Conservation (phyloP, 495 filamentous ascomycete species). For the Mycothermus thermophilus region DNA sequence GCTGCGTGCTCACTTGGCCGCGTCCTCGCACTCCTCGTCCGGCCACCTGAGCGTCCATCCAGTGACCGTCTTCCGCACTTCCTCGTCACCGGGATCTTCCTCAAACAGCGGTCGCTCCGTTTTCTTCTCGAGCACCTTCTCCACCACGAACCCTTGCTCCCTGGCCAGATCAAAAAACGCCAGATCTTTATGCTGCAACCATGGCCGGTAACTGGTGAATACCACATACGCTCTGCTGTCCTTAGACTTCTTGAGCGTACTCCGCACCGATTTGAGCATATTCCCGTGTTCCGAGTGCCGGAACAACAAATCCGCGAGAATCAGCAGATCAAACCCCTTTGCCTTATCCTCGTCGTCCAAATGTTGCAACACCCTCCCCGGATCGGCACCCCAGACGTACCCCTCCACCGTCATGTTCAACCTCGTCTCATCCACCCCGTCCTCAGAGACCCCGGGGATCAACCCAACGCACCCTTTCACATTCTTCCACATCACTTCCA, state of each 20-base stretch:
- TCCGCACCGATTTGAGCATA: constrained; percentile 53
- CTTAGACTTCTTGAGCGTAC: constrained; percentile 41
- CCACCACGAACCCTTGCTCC: constrained; percentile 53
- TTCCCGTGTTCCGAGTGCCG: constrained; percentile 72
- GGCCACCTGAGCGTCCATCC: constrained; percentile 55
- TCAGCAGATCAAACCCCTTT: constrained; percentile 57
- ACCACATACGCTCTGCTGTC: constrained; percentile 64
- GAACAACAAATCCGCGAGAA: constrained; percentile 82
- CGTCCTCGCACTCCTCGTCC: constrained; percentile 9
- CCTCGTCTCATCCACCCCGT: constrained; percentile 10
- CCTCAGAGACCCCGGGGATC: constrained; percentile 1
- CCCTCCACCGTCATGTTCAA: constrained; percentile 44
- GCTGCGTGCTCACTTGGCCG: neutral
- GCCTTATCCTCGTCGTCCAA: constrained; percentile 14
- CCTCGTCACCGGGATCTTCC: constrained; percentile 67
- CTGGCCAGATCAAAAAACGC: constrained; percentile 67
- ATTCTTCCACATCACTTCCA: constrained; percentile 63
- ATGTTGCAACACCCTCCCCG: constrained; percentile 37
- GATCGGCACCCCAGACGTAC: constrained; percentile 64
- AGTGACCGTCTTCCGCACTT: constrained; percentile 63
- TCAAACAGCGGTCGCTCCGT: constrained; percentile 81
- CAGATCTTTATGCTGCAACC: constrained; percentile 72
- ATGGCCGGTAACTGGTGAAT: constrained; percentile 86
- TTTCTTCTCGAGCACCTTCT: constrained; percentile 64
- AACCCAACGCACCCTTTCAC: constrained; percentile 37